phyloP scores from a whole-genome alignment of 768 basidiomycete genomes.

The Hirschioporus abietinus region DNA sequence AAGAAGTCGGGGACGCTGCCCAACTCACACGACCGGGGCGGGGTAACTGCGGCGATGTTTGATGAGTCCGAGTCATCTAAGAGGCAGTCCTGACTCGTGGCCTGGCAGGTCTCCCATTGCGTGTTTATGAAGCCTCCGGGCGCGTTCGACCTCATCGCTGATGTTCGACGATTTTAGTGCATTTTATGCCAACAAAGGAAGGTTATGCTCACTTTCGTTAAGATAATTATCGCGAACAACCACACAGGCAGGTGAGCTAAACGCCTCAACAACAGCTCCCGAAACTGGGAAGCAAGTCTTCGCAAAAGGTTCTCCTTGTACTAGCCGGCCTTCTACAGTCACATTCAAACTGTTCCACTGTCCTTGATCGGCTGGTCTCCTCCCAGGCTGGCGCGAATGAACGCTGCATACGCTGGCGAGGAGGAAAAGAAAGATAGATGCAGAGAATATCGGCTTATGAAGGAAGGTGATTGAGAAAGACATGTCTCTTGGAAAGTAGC shows the following conservation, averaged over 20 bases:
- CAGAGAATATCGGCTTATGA: neutral
- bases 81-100: conserved; percentile 16
- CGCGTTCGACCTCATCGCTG: neutral
- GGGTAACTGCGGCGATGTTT: conserved; percentile 8
- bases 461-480: neutral
- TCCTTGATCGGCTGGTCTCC: neutral
- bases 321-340: conserved; percentile 14
- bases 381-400: neutral
- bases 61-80: conserved; percentile 18
- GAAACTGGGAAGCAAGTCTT: conserved; percentile 13
- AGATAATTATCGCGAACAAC: conserved; percentile 15
- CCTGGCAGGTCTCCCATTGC: conserved; percentile 20
- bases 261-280: neutral
- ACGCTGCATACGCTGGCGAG: neutral
- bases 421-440: neutral
- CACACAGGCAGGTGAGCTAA: conserved; percentile 11
- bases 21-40: neutral
- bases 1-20: neutral
- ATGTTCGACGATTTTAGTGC: neutral
- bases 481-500: neutral
- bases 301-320: conserved; percentile 16
- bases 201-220: conserved; percentile 11
- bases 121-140: conserved; percentile 10
- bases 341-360: conserved; percentile 10
- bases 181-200: neutral